Evolutionary conservation across 2,329 filamentous ascomycete genomes (phyloP).

Genomic region (Botryosphaeria dothidea): DNA sequence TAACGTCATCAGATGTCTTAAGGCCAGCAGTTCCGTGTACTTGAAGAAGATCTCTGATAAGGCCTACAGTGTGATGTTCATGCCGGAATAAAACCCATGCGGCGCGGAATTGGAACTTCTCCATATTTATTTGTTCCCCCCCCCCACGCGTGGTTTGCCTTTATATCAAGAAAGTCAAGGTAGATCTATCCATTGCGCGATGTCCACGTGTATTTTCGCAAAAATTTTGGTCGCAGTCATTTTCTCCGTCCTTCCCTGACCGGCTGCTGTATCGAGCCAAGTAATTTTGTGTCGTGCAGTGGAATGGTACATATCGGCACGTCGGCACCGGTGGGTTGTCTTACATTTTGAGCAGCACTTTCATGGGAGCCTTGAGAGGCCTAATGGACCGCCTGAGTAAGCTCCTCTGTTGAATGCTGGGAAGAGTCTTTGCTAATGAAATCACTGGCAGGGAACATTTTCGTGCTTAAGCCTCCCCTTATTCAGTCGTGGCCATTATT

Average conservation of each 20-base stretch:
- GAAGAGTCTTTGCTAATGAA: no score
- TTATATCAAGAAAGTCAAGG: neutral
- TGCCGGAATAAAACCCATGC: neutral
- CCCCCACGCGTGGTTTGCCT: neutral
- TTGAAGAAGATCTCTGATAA: neutral
- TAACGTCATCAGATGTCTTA: no score
- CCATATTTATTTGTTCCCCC: neutral
- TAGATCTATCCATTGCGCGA: neutral
- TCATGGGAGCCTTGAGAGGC: no score
- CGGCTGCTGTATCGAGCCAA: neutral
- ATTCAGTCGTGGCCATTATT: no score
- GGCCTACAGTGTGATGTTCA: neutral
- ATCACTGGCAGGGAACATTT: no score
- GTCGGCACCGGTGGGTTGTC: no score
- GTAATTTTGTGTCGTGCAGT: neutral
- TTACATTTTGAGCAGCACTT: no score
- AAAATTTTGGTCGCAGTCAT: neutral
- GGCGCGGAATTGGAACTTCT: neutral
- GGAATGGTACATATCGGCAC: no score
- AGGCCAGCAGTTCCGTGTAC: neutral
- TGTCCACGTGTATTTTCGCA: neutral
- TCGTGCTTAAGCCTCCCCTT: no score
- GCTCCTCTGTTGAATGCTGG: no score
- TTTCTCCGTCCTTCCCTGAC: neutral
- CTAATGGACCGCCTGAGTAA: no score